Conservation (phyloP, 805 yeast species). For the Candida jianshihensis region DNA sequence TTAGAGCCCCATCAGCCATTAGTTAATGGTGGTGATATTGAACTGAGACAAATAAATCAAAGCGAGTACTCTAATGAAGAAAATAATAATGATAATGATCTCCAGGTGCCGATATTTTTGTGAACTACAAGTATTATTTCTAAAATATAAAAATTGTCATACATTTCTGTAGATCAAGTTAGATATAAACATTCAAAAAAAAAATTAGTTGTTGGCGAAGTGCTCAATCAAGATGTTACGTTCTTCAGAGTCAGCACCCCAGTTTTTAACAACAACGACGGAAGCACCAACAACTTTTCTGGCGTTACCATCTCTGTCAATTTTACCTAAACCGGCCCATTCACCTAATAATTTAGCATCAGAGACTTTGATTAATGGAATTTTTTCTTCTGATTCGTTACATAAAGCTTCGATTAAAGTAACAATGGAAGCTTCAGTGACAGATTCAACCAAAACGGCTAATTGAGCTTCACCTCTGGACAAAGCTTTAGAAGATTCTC, state of each 20-base stretch:
- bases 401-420: conserved; percentile 99
- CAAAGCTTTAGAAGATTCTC: conserved; percentile 99
- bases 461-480: conserved; percentile 97
- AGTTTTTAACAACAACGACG: conserved; percentile 98
- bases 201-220: conserved; percentile 76
- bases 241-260: conserved; percentile 99
- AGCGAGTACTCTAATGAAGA: too few species aligned
- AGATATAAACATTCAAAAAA: conserved; percentile 4
- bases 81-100: too few species aligned
- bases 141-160: not conserved
- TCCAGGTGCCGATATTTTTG: conserved; percentile 21
- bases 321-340: conserved; percentile 99
- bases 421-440: conserved; percentile 94
- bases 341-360: conserved; percentile 99
- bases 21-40: not conserved
- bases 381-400: conserved; percentile 93
- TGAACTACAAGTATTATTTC: conserved; percentile 1
- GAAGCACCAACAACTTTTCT: conserved; percentile 99
- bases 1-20: not conserved
- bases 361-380: conserved; percentile 97
- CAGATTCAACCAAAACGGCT: conserved; percentile 96
- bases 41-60: conserved; percentile 8
- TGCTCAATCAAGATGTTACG: conserved; percentile 93
- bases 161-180: not conserved
- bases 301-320: conserved; percentile 99